phyloP scores from a whole-genome alignment of 2,329 filamentous ascomycete species.

The Cladophialophora bantiana region DNA sequence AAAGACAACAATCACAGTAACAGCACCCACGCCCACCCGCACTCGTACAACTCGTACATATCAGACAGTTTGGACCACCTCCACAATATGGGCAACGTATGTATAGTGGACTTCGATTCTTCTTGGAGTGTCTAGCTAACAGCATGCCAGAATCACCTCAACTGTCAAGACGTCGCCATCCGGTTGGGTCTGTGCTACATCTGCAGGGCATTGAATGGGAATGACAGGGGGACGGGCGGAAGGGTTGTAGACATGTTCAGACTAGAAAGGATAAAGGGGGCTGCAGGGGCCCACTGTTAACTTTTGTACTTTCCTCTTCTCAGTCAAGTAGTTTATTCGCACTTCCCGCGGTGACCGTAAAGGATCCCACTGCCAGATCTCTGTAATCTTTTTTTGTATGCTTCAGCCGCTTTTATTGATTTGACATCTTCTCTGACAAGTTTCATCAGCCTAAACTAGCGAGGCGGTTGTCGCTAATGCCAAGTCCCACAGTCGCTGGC shows the following conservation, averaged over 20 bases:
- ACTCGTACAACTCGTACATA: conserved; percentile 26
- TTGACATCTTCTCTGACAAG: background rate
- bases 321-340: background rate
- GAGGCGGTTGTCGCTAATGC: background rate
- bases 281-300: background rate
- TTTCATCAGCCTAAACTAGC: background rate
- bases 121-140: conserved; percentile 13
- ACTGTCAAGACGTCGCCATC: conserved; percentile 31
- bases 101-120: background rate
- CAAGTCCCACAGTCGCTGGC: background rate
- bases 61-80: conserved; percentile 31
- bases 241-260: background rate
- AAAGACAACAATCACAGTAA: conserved; percentile 33
- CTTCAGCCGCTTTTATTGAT: background rate
- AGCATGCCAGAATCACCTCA: conserved; percentile 27
- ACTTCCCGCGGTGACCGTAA: too few species aligned
- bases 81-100: conserved; percentile 35
- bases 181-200: conserved; percentile 31
- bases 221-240: background rate
- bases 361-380: background rate
- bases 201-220: conserved; percentile 16
- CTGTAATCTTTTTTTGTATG: background rate
- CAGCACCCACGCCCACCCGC: conserved; percentile 34
- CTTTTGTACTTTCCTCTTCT: conserved; percentile 1
- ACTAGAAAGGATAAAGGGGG: background rate